These are phyloP conservation scores for Cladophialophora psammophila DNA, from an alignment of 2,329 filamentous ascomycete genomes.

Conservation along the genomic window DNA sequence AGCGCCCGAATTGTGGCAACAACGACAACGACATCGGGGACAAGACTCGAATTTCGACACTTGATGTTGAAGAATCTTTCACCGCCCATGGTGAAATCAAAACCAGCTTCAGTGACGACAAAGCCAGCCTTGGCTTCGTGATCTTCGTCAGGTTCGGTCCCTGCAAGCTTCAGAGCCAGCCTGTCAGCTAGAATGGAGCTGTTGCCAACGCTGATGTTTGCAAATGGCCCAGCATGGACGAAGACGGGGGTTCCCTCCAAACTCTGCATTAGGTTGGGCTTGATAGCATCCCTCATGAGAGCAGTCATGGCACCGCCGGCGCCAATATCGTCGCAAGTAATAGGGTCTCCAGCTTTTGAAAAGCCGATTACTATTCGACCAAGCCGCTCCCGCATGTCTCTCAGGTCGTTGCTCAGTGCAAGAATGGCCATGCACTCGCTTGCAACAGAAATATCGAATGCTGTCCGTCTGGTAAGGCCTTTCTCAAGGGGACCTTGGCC, in stretches of 20 bases:
- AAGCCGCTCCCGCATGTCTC: slow-evolving; percentile 89
- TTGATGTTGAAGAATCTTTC: slow-evolving; percentile 99
- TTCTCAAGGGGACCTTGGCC: slow-evolving; percentile 90
- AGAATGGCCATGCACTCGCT: slow-evolving; percentile 99
- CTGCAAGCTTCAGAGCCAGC: slow-evolving; percentile 92
- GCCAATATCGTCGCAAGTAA: slow-evolving; percentile 95
- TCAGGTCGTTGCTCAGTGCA: slow-evolving; percentile 84
- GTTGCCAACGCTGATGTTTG: slow-evolving; percentile 97
- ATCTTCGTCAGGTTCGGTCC: slow-evolving; percentile 90
- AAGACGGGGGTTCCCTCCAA: slow-evolving; percentile 97
- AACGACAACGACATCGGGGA: slow-evolving; percentile 91
- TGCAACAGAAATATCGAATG: slow-evolving; percentile 97
- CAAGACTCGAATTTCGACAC: slow-evolving; percentile 90
- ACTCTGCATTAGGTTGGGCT: slow-evolving; percentile 98
- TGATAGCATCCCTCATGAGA: slow-evolving; percentile 97
- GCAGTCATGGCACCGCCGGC: slow-evolving; percentile 90
- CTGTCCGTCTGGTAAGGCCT: slow-evolving; percentile 84
- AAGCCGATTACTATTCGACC: slow-evolving; percentile 95
- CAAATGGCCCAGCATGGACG: slow-evolving; percentile 95
- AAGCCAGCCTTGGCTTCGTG: slow-evolving; percentile 84
- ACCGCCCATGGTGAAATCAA: slow-evolving; percentile 99
- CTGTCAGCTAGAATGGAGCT: slow-evolving; percentile 95
- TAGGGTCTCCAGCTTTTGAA: slow-evolving; percentile 82
- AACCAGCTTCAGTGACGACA: slow-evolving; percentile 95
- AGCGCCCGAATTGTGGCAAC: slow-evolving; percentile 94